Base-by-base conservation (phyloP, 176 grass and related monocot species). In the Saccharum spontaneum region DNA sequence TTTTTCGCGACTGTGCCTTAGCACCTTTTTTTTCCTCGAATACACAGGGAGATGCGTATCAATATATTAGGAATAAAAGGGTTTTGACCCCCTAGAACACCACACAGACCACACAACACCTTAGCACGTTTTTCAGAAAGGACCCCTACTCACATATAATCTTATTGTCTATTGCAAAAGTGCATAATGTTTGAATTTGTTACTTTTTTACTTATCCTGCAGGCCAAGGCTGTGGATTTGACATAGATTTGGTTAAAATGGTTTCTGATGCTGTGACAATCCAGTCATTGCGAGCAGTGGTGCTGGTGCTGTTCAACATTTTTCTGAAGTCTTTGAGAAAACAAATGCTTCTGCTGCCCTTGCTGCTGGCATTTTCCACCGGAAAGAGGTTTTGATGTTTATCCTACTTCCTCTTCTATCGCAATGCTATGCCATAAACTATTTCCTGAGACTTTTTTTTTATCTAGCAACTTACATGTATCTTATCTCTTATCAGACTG, bases 311-410 rank as follows among this genome's bases (percentile, higher is more conserved):
- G 90, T 94, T 3, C 50, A 94, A 74, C 97, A 99, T 76, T 96
- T 99, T 77, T 88, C 91, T 22, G 88, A 99, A 77, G 90, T 99
- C 18, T 99, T 99, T 79, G 68, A 94, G 30, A 90, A 94, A 91
- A 99, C 97, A 68, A 92, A 90, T 82, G 96, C 96, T 31, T 95
- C 96, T 76, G 91, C 96, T 86, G 96, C 95, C 6, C 96, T 98
- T 89, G 97, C 97, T 48, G 93, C 93, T 44, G 93, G 93, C 31
- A 96, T 99, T 94, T 99, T 99, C 71, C 97, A 99, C 79, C 86
- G 91, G 67, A 96, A 99, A 80, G 93, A 98, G 96, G 95, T 98
- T 77, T 24, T 45, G 24, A 16, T 72, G 52, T 23, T 65, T 86
- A 73, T 77, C 31, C 50, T 46, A 70, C n/a, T 60, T 23, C 1